Evolutionary conservation across 352 stramenopile genomes (phyloP), one percentile per base, ranked within the genome.

Genomic region (Globisporangium radiosum): DNA sequence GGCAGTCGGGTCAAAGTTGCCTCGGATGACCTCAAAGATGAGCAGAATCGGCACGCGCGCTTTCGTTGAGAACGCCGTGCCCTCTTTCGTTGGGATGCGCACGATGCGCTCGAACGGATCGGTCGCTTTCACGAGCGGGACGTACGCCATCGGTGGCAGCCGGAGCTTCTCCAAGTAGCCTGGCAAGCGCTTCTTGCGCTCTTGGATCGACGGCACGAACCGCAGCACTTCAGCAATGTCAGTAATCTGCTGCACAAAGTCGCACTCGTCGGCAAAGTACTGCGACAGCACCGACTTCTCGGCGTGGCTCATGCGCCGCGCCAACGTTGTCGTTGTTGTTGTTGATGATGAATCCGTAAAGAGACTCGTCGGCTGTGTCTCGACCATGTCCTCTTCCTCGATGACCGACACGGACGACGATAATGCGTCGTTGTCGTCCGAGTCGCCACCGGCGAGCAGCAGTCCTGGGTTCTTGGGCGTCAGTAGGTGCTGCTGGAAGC

Each of bases 211-310:
- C 11, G 83, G 76, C n/a, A 96, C 80, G 43, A 94, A 93, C 4
- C 88, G 83, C 48, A 96, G 62, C 3, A 73, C 70, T 54, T 96
- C 87, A 0, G 87, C 81, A 60, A 95, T 91, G 52, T 92, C 82
- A 2, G 86, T 96, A 52, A 96, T 90, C 56, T 94, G 85, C 68
- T 95, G 73, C 7, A 96, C 87, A 56, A 96, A 96, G 54, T 92
- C 78, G 53, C 86, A 92, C 61, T 96, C 85, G 51, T 92, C 85
- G 10, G 76, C 80, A 59, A 94, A 95, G 59, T 93, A 82, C 56
- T 91, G 87, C 2, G 83, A 84, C 36, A 95, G 61, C 9, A 94
- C 70, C 2, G 76, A 85, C 63, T 94, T 92, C 64, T 95, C 84
- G 0, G 81, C 75, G 11, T 87, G 71, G 60, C 83, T 95, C 80